Conservation (phyloP, 1,139 yeast genomes). For the Meyerozyma smithsonii region DNA sequence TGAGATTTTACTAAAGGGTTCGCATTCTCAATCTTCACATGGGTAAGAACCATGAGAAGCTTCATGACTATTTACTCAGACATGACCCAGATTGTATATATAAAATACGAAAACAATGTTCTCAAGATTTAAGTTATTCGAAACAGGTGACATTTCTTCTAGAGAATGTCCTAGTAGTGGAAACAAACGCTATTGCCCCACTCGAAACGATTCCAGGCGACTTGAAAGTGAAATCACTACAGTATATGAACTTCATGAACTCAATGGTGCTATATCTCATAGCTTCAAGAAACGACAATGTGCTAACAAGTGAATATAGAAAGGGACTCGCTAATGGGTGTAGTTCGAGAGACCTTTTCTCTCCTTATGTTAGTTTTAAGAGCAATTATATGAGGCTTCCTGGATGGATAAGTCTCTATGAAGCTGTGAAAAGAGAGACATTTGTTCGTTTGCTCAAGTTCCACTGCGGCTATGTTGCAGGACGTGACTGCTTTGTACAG, state of each 20-base stretch:
- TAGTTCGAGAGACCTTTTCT: conserved; percentile 13
- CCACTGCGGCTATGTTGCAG: neutral
- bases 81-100: conserved; percentile 3
- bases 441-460: neutral
- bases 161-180: neutral
- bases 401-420: conserved; percentile 1
- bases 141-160: neutral
- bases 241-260: conserved; percentile 22
- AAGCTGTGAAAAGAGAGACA: neutral
- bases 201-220: neutral
- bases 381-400: conserved; percentile 13
- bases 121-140: neutral
- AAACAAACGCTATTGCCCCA: neutral
- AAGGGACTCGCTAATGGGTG: conserved; percentile 13
- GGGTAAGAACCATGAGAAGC: neutral
- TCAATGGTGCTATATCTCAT: conserved; percentile 16
- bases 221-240: neutral
- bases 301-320: conserved; percentile 23
- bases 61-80: conserved; percentile 5
- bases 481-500: neutral
- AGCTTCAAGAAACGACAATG: conserved; percentile 16
- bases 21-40: conserved; percentile 4
- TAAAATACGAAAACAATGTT: conserved; percentile 3
- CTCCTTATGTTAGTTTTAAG: conserved; percentile 22
- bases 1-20: conserved; percentile 3